Conservation (phyloP, 306 rosid genomes). For the Pterocarpus santalinus region DNA sequence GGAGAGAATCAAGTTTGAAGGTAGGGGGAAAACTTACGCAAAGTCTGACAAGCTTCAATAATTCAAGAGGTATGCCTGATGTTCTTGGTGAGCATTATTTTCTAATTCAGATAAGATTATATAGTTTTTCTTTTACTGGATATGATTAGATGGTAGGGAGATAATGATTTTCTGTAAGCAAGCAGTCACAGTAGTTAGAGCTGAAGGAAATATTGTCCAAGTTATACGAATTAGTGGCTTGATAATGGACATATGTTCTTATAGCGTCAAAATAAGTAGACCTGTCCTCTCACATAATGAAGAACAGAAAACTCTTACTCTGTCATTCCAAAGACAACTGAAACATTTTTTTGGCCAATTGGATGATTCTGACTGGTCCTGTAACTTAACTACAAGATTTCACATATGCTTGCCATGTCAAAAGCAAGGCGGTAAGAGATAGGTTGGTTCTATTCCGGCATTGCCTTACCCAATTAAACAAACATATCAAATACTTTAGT, state of each 20-base stretch:
- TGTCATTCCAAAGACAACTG: constrained; percentile 25
- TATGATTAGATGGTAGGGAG: constrained; percentile 11
- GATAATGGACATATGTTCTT: constrained; percentile 37
- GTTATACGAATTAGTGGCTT: constrained; percentile 27
- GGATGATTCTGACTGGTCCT: constrained; percentile 25
- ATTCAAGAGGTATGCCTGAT: constrained; percentile 66
- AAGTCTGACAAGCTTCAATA: constrained; percentile 59
- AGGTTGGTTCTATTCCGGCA: constrained; percentile 35
- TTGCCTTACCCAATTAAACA: constrained; percentile 30
- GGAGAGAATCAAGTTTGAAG: constrained; percentile 78
- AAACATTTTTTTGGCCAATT: constrained; percentile 36
- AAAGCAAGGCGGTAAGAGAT: constrained; percentile 33
- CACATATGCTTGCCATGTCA: constrained; percentile 30
- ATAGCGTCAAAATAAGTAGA: constrained; percentile 8
- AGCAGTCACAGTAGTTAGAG: constrained; percentile 34
- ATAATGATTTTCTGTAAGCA: constrained; percentile 39
- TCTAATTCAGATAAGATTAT: constrained; percentile 23
- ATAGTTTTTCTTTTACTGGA: constrained; percentile 27
- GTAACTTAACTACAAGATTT: constrained; percentile 22
- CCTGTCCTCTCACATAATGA: constrained; percentile 9
- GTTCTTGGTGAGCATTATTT: constrained; percentile 8
- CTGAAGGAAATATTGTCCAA: constrained; percentile 36
- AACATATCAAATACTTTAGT: constrained; percentile 7
- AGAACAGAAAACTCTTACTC: constrained; percentile 2
- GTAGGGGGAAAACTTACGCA: constrained; percentile 67